These are phyloP conservation scores for Detonula confervacea DNA, from an alignment of 352 stramenopile genomes.

Conservation along the genomic window DNA sequence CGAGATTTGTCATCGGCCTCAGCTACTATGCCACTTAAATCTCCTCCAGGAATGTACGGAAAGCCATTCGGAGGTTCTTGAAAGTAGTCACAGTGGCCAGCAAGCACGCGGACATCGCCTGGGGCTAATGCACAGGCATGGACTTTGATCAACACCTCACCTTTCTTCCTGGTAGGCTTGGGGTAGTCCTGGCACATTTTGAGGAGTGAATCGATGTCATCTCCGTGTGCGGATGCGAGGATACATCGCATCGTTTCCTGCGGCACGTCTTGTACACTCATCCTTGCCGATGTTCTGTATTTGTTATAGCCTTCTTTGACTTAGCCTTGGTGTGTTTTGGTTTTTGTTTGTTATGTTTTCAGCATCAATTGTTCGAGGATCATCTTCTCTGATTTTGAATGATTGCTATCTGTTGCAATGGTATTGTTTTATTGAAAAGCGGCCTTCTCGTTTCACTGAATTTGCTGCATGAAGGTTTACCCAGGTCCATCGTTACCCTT, in stretches of 20 bases:
- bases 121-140: conserved; percentile 44
- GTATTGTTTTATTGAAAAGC: too few relatives aligned
- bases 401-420: too few relatives aligned
- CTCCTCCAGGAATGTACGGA: conserved; percentile 51
- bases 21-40: conserved; percentile 41
- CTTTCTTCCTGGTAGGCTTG: conserved; percentile 29
- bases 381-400: too few relatives aligned
- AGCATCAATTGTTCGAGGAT: neutral
- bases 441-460: too few relatives aligned
- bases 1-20: conserved; percentile 35
- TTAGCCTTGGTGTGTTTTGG: too few relatives aligned
- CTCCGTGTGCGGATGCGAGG: conserved; percentile 15
- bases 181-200: conserved; percentile 32
- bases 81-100: conserved; percentile 40
- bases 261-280: conserved; percentile 22
- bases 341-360: neutral
- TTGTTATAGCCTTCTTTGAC: too few relatives aligned
- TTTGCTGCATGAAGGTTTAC: too few relatives aligned
- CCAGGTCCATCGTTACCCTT: too few relatives aligned
- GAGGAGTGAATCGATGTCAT: conserved; percentile 40
- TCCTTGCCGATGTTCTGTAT: neutral
- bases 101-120: conserved; percentile 46
- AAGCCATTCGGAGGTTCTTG: conserved; percentile 32
- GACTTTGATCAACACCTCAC: conserved; percentile 49
- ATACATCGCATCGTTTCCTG: conserved; percentile 33